Evolutionary conservation across 1,284 basidiomycete genomes (phyloP).

Genomic region (Vanrija pseudolonga): DNA sequence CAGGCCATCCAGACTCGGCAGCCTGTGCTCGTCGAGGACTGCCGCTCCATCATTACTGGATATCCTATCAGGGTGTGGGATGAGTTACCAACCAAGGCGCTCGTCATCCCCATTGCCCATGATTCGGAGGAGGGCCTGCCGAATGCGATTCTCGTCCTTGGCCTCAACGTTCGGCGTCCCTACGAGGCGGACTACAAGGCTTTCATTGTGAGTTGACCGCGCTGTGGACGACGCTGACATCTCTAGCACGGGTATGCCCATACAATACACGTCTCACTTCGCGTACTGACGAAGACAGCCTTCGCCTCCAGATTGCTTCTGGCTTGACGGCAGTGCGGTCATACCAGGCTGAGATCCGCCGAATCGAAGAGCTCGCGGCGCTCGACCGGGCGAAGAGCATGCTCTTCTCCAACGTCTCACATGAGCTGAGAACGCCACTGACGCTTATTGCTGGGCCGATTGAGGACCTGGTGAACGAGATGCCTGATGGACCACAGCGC

Average conservation of each 20-base stretch:
- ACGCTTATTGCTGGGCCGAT: conserved; percentile 46
- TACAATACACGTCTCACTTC: neutral
- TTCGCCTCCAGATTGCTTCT: conserved; percentile 23
- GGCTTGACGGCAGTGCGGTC: conserved; percentile 21
- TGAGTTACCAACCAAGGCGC: conserved; percentile 42
- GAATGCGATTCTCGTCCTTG: conserved; percentile 44
- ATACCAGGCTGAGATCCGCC: conserved; percentile 30
- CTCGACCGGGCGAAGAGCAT: conserved; percentile 49
- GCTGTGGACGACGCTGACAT: neutral
- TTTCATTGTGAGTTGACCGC: conserved; percentile 33
- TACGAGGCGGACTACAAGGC: conserved; percentile 46
- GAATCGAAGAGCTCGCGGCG: conserved; percentile 47
- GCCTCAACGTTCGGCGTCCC: conserved; percentile 42
- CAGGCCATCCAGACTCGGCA: conserved; percentile 33
- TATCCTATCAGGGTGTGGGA: conserved; percentile 46
- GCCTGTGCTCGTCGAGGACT: conserved; percentile 44
- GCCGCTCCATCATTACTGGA: conserved; percentile 30
- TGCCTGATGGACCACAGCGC: conserved; percentile 27
- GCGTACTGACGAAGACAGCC: conserved; percentile 1
- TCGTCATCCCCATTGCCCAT: conserved; percentile 47
- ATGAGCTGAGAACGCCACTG: conserved; percentile 49
- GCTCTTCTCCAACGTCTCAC: conserved; percentile 46
- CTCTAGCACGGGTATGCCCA: conserved; percentile 26
- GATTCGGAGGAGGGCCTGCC: conserved; percentile 42
- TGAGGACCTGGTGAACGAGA: conserved; percentile 37